A percentile compares a stretch with the other conserved stretches of the same genome.
These are phyloP conservation scores for Phlebiopsis gigantea DNA, from an alignment of 768 basidiomycete species.

Conservation along the genomic window DNA sequence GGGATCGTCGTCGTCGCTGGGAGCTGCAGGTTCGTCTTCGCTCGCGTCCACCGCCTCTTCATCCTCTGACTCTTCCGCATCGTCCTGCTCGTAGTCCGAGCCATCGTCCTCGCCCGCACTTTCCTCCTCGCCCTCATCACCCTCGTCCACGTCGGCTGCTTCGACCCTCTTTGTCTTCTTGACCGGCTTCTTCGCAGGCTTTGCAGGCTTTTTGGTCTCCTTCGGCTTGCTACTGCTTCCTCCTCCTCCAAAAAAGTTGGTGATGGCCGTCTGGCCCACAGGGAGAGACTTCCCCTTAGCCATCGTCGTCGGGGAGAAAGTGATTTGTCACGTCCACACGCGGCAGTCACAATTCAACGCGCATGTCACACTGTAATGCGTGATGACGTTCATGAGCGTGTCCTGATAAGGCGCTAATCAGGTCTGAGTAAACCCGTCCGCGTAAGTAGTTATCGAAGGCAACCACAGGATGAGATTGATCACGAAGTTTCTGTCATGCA, in stretches of 20 bases:
- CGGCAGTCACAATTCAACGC: background rate
- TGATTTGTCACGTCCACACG: slow-evolving; percentile 15
- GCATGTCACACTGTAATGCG: background rate
- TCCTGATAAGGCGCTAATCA: no score
- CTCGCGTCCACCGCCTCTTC: slow-evolving; percentile 27
- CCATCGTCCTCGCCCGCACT: slow-evolving; percentile 14
- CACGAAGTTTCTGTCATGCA: no score
- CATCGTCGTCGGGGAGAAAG: slow-evolving; percentile 31
- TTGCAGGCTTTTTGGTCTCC: slow-evolving; percentile 4
- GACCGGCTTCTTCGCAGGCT: slow-evolving; percentile 7
- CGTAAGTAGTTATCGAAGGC: no score
- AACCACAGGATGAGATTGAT: no score
- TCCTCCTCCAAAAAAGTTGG: slow-evolving; percentile 45
- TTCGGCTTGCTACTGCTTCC: background rate
- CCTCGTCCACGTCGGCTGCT: slow-evolving; percentile 15
- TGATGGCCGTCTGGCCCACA: slow-evolving; percentile 45
- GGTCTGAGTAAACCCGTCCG: no score
- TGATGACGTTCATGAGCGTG: no score
- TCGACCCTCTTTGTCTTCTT: slow-evolving; percentile 12
- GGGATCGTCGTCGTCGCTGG: slow-evolving; percentile 26
- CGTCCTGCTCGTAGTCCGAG: slow-evolving; percentile 26
- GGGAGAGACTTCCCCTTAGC: slow-evolving; percentile 28
- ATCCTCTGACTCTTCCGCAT: slow-evolving; percentile 23
- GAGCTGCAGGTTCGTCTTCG: slow-evolving; percentile 13
- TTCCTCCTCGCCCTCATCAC: slow-evolving; percentile 14